Evolutionary conservation across 805 yeast species (phyloP).

Genomic region (Debaryomyces castellii): DNA sequence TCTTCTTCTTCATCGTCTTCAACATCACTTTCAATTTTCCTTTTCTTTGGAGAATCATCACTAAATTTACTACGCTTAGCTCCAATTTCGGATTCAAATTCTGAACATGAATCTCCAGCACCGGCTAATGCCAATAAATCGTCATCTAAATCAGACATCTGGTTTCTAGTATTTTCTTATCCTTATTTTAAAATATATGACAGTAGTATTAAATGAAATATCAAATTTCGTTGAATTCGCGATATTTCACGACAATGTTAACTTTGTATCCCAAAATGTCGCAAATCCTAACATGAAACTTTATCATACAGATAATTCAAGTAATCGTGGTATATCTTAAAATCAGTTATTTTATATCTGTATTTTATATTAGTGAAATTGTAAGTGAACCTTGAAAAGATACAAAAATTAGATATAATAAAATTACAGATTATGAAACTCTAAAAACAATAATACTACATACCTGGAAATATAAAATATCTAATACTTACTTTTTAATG

Average conservation of each 20-base stretch:
- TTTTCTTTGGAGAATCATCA: slow-evolving; percentile 28
- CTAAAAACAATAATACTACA: no score
- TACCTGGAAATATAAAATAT: no score
- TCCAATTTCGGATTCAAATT: slow-evolving; percentile 13
- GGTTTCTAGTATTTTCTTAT: neutral
- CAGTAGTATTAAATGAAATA: neutral
- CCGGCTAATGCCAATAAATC: slow-evolving; percentile 96
- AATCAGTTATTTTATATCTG: no score
- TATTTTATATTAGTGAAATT: no score
- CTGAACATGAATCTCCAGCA: slow-evolving; percentile 20
- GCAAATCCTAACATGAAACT: no score
- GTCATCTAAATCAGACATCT: slow-evolving; percentile 85
- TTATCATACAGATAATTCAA: no score
- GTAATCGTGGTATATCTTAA: no score
- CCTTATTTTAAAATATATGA: neutral
- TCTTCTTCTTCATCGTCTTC: slow-evolving; percentile 26
- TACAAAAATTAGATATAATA: no score
- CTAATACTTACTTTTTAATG: no score
- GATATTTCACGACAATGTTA: neutral
- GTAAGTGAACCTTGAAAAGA: no score
- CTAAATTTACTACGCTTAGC: slow-evolving; percentile 12
- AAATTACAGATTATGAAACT: no score
- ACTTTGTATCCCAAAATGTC: neutral
- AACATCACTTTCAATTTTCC: slow-evolving; percentile 19
- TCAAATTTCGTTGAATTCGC: slow-evolving; percentile 1